Conservation (phyloP, 2,329 filamentous ascomycete genomes). For the Orbilia javanica region DNA sequence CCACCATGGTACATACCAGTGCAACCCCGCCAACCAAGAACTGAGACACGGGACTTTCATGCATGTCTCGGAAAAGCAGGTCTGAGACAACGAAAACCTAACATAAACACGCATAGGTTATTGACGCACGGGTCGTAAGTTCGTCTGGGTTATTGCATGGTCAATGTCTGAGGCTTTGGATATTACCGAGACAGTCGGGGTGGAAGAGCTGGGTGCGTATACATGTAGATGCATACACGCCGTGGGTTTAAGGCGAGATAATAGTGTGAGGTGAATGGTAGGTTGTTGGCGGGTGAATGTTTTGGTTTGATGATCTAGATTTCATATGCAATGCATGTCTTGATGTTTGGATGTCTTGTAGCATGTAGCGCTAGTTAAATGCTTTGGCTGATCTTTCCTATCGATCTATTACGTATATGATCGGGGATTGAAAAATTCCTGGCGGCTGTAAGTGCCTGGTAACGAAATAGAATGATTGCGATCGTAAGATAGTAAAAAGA, state of each 20-base stretch:
- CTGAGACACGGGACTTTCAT: not conserved
- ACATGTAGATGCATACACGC: not conserved
- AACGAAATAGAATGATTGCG: no score
- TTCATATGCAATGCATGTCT: not conserved
- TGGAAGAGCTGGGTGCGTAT: no score
- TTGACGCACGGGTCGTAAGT: not conserved
- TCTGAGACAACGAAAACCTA: slow-evolving; percentile 1
- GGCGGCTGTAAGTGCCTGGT: no score
- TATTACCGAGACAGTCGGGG: not conserved
- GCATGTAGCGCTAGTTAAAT: no score
- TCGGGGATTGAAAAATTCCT: no score
- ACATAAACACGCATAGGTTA: no score
- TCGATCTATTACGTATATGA: not conserved
- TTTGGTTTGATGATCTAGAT: not conserved
- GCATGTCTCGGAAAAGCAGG: slow-evolving; percentile 11
- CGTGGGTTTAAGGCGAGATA: not conserved
- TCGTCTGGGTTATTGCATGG: not conserved
- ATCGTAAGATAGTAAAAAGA: no score
- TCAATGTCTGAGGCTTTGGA: not conserved
- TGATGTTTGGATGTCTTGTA: not conserved
- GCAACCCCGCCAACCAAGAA: not conserved
- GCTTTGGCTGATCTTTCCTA: not conserved
- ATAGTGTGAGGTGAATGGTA: no score
- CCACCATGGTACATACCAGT: not conserved
- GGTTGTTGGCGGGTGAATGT: not conserved